These are phyloP conservation scores for Termitomyces sp. DNA, from an alignment of 768 basidiomycete genomes.

Conservation along the genomic window DNA sequence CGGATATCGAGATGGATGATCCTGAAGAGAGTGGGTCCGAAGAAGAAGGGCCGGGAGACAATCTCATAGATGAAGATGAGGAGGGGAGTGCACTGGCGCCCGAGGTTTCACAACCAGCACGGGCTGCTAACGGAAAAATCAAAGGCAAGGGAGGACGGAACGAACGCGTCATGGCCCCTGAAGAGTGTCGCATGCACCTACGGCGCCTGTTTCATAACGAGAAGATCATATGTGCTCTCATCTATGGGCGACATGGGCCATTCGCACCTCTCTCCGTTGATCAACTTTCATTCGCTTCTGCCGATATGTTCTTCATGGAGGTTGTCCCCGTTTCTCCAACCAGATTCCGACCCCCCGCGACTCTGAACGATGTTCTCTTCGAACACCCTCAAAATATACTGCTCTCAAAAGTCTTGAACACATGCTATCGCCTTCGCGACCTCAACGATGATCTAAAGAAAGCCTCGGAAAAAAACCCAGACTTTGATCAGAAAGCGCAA, in stretches of 20 bases:
- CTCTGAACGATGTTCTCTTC: constrained; percentile 88
- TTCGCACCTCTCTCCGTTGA: constrained; percentile 58
- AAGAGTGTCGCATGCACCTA: constrained; percentile 92
- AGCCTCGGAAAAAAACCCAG: constrained; percentile 53
- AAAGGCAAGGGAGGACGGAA: constrained; percentile 78
- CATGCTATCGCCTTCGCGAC: constrained; percentile 77
- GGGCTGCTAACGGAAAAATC: constrained; percentile 69
- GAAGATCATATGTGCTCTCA: constrained; percentile 69
- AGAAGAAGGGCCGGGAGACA: constrained; percentile 35
- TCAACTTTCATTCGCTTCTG: constrained; percentile 64
- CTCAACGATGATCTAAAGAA: constrained; percentile 60
- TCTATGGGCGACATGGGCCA: constrained; percentile 92
- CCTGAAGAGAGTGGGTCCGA: constrained; percentile 37
- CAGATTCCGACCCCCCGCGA: constrained; percentile 91
- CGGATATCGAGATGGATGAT: constrained; percentile 47
- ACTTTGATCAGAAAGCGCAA: constrained; percentile 43
- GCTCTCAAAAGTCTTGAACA: constrained; percentile 71
- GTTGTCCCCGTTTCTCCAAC: constrained; percentile 90
- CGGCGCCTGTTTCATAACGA: constrained; percentile 86
- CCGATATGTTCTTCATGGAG: constrained; percentile 98
- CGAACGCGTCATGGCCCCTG: constrained; percentile 86
- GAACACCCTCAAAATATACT: constrained; percentile 96
- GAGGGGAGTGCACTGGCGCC: constrained; percentile 6
- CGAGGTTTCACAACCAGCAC: constrained; percentile 36
- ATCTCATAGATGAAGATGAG: constrained; percentile 44